These are phyloP conservation scores for Hygrocybe coccinea DNA, from an alignment of 768 basidiomycete genomes.

Conservation along the genomic window DNA sequence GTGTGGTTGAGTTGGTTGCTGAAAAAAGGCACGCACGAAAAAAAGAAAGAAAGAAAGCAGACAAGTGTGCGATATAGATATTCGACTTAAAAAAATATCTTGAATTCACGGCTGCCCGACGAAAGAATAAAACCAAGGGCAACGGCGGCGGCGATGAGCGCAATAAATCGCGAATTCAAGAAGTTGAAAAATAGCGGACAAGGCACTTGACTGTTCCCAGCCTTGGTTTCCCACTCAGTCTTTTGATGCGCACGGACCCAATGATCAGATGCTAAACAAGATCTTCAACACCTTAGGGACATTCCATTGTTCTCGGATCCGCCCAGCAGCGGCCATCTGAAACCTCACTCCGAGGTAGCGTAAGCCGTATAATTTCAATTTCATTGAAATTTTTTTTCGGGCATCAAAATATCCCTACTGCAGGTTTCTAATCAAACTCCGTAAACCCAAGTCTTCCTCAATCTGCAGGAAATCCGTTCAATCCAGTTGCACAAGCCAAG, in stretches of 20 bases:
- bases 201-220: background rate
- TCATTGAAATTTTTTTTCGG: background rate
- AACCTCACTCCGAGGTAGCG: background rate
- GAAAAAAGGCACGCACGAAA: slow-evolving; percentile 27
- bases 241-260: slow-evolving; percentile 7
- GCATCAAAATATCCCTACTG: background rate
- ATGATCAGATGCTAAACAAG: no score
- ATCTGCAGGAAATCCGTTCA: slow-evolving; percentile 45
- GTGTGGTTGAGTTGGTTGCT: slow-evolving; percentile 41
- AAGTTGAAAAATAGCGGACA: slow-evolving; percentile 5
- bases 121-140: slow-evolving; percentile 14
- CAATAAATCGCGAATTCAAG: slow-evolving; percentile 4
- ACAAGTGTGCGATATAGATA: slow-evolving; percentile 23
- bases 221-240: background rate
- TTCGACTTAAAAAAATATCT: slow-evolving; percentile 16
- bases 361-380: background rate
- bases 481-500: background rate
- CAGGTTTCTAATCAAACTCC: slow-evolving; percentile 36
- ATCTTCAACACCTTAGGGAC: background rate
- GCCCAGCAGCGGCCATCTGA: background rate
- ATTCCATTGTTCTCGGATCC: background rate
- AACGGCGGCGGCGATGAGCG: slow-evolving; percentile 5
- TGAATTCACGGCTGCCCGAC: slow-evolving; percentile 13
- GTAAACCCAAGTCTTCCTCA: slow-evolving; percentile 52
- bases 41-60: no score